Percentiles rank a stretch among this genome's conserved stretches.
These are phyloP conservation scores for Xylaria curta DNA, from an alignment of 495 filamentous ascomycete genomes.

Conservation along the genomic window DNA sequence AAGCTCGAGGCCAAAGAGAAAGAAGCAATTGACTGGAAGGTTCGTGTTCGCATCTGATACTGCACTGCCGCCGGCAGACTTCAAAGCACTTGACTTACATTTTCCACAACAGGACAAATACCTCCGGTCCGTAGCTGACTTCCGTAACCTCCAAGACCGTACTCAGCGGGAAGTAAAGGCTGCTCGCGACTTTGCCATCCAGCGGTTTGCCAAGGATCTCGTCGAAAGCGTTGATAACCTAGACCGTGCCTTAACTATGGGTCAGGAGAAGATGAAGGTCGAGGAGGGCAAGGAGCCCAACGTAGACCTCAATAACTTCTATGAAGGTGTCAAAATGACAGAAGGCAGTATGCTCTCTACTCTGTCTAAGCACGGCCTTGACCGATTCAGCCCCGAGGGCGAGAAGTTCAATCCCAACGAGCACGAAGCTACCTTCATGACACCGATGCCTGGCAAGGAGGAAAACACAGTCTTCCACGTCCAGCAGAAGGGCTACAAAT, in stretches of 20 bases:
- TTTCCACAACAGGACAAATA: constrained; percentile 75
- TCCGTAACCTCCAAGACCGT: constrained; percentile 95
- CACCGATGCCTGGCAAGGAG: constrained; percentile 81
- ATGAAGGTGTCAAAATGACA: constrained; percentile 93
- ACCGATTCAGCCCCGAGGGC: constrained; percentile 80
- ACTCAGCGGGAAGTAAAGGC: constrained; percentile 87
- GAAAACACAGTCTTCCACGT: constrained; percentile 89
- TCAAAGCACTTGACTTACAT: constrained; percentile 24
- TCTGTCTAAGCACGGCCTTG: constrained; percentile 90
- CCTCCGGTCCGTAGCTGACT: constrained; percentile 91
- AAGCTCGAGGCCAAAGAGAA: constrained; percentile 85
- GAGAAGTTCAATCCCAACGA: constrained; percentile 93
- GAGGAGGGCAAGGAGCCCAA: constrained; percentile 59
- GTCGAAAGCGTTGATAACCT: constrained; percentile 96
- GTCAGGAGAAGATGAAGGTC: constrained; percentile 68
- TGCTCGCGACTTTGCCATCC: constrained; percentile 90
- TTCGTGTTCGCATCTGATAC: constrained; percentile 46
- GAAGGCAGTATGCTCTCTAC: constrained; percentile 86
- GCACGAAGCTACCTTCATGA: constrained; percentile 96
- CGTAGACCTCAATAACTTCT: constrained; percentile 78
- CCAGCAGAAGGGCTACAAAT: constrained; percentile 91
- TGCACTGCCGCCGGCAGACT: not conserved
- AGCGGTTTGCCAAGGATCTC: constrained; percentile 91
- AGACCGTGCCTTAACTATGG: constrained; percentile 89
- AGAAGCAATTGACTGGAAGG: constrained; percentile 87